Percentiles rank a stretch among this genome's conserved stretches.
These are phyloP conservation scores for Dictyostelium capitatum DNA, from an alignment of 78 protist genomes.

Conservation along the genomic window DNA sequence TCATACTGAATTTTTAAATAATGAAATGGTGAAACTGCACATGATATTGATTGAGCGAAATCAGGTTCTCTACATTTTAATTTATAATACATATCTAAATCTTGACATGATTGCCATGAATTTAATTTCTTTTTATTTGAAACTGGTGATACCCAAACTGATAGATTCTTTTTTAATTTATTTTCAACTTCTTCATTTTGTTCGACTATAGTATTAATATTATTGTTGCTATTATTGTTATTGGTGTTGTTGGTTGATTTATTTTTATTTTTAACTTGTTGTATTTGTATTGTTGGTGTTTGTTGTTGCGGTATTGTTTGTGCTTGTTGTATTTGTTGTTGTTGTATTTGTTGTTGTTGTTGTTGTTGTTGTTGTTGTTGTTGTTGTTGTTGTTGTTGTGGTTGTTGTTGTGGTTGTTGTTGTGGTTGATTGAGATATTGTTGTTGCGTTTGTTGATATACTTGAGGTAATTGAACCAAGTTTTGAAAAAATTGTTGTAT, in stretches of 20 bases:
- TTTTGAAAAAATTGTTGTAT: too few relatives aligned
- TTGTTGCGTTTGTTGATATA: not conserved
- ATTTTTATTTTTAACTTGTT: not conserved
- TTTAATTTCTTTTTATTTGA: not conserved
- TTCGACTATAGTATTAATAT: not conserved
- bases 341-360: not conserved
- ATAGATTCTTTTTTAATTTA: slow-evolving; percentile 57
- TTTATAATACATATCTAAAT: slow-evolving; percentile 54
- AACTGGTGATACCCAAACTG: slow-evolving; percentile 38
- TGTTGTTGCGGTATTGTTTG: not conserved
- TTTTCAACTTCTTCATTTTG: slow-evolving; percentile 5
- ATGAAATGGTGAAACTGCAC: slow-evolving; percentile 76
- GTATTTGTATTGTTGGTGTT: not conserved
- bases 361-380: not conserved
- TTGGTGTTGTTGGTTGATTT: not conserved
- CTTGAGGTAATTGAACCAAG: not conserved
- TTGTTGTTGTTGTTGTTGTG: slow-evolving; percentile 2
- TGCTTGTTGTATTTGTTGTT: not conserved
- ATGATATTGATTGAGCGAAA: slow-evolving; percentile 65
- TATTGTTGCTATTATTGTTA: not conserved
- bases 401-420: not conserved
- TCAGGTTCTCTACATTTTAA: slow-evolving; percentile 46
- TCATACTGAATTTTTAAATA: slow-evolving; percentile 25
- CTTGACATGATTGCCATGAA: slow-evolving; percentile 30
- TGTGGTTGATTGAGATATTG: not conserved